Percentiles rank a stretch among this genome's conserved stretches.
These are phyloP conservation scores for Xylaria bambusicola DNA, from an alignment of 495 filamentous ascomycete species.

Conservation along the genomic window DNA sequence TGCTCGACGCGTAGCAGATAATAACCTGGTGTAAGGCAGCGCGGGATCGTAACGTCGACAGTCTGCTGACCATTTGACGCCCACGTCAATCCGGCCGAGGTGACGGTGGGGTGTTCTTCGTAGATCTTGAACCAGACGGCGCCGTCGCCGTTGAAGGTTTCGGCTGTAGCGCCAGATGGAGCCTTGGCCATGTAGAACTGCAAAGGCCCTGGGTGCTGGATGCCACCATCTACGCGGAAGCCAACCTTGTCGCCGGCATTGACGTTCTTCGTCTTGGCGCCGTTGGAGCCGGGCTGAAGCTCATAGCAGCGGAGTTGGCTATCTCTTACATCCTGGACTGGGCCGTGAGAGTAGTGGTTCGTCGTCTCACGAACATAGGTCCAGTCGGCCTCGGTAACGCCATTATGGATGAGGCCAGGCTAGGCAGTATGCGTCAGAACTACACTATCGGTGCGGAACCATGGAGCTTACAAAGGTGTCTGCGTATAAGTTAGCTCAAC, in stretches of 20 bases:
- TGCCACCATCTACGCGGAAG: conserved; percentile 42
- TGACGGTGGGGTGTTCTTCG: conserved; percentile 46
- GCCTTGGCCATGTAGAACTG: conserved; percentile 52
- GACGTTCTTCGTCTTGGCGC: conserved; percentile 34
- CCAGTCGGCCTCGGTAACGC: conserved; percentile 35
- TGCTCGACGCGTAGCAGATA: conserved; percentile 61
- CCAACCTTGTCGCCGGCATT: conserved; percentile 46
- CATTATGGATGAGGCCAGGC: conserved; percentile 21
- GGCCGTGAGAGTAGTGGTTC: conserved; percentile 45
- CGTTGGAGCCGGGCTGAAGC: conserved; percentile 30
- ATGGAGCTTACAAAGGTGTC: conserved; percentile 19
- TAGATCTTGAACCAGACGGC: conserved; percentile 58
- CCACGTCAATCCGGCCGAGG: conserved; percentile 41
- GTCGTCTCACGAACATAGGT: conserved; percentile 41
- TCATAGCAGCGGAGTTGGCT: conserved; percentile 53
- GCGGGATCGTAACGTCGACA: conserved; percentile 48
- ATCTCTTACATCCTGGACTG: conserved; percentile 46
- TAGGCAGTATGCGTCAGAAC: conserved; percentile 1
- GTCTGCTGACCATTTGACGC: conserved; percentile 22
- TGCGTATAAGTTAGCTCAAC: conserved; percentile 6
- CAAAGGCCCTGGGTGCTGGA: conserved; percentile 50
- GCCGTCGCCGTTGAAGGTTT: conserved; percentile 49
- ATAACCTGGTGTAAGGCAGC: conserved; percentile 50
- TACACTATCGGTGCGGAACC: too few species aligned
- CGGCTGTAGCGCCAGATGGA: conserved; percentile 40